Evolutionary conservation across 2,329 filamentous ascomycete genomes (phyloP).

Genomic region (Fusarium citri): DNA sequence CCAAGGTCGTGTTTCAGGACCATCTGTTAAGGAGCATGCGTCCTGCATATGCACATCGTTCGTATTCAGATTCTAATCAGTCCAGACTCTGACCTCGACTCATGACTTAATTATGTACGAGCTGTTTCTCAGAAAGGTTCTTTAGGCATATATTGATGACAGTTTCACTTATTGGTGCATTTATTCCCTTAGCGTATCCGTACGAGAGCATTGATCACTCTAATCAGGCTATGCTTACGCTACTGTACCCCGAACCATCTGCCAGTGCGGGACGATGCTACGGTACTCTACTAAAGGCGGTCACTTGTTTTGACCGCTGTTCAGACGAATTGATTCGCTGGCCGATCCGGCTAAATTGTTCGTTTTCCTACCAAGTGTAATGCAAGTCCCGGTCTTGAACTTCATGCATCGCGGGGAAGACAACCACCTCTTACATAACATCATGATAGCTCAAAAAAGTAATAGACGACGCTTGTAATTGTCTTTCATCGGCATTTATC

Average conservation of each 20-base stretch:
- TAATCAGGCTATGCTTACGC: background rate
- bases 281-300: background rate
- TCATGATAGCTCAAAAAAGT: background rate
- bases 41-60: background rate
- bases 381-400: background rate
- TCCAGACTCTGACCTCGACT: background rate
- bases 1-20: slow-evolving; percentile 21
- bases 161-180: slow-evolving; percentile 13
- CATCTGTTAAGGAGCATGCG: background rate
- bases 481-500: background rate
- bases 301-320: background rate
- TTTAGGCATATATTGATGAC: background rate
- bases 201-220: background rate
- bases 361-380: background rate
- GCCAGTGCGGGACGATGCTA: background rate
- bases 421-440: background rate
- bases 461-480: background rate
- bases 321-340: background rate
- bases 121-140: background rate
- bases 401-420: slow-evolving; percentile 11
- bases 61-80: background rate
- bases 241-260: background rate
- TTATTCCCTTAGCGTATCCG: slow-evolving; percentile 5
- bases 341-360: slow-evolving; percentile 10
- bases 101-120: background rate